Evolutionary conservation across 371 early-diverging fungal species (phyloP).

Genomic region (Syncephalastrum sp.): DNA sequence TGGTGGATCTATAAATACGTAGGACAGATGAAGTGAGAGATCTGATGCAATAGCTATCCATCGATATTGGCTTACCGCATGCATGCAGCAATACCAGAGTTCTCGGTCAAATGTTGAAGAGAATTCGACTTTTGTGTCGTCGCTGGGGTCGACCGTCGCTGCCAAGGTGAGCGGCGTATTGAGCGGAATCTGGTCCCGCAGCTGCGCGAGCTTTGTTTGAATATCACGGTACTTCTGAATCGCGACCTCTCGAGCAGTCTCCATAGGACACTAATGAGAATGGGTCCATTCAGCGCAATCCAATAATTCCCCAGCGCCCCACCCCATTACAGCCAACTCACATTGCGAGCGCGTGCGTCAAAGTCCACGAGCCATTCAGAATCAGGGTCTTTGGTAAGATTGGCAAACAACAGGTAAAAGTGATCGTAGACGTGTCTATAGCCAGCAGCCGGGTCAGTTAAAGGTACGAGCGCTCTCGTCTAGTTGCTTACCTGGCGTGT

Average conservation of each 20-base stretch:
- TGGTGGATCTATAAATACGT: slow-evolving; percentile 41
- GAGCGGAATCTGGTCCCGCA: slow-evolving; percentile 10
- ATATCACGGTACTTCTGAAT: slow-evolving; percentile 23
- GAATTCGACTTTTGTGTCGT: slow-evolving; percentile 20
- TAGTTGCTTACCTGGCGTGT: slow-evolving; percentile 50
- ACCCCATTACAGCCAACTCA: slow-evolving; percentile 13
- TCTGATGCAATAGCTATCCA: not conserved
- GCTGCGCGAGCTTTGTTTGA: slow-evolving; percentile 13
- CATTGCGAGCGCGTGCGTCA: slow-evolving; percentile 44
- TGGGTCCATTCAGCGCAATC: not conserved
- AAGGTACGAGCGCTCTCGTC: slow-evolving; percentile 1
- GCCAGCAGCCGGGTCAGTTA: slow-evolving; percentile 21
- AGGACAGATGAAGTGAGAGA: no score
- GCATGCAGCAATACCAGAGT: slow-evolving; percentile 66
- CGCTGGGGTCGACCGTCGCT: slow-evolving; percentile 41
- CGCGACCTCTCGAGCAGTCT: slow-evolving; percentile 36
- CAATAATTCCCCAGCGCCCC: not conserved
- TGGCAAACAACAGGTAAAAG: slow-evolving; percentile 30
- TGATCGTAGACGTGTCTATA: slow-evolving; percentile 43
- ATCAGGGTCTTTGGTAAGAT: slow-evolving; percentile 5
- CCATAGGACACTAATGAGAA: slow-evolving; percentile 30
- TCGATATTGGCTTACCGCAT: slow-evolving; percentile 27
- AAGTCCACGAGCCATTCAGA: slow-evolving; percentile 37
- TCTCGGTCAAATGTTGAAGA: slow-evolving; percentile 57
- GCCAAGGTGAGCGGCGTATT: slow-evolving; percentile 23